Evolutionary conservation across 106 monocot genomes (phyloP), one percentile per base, ranked within the genome.

Genomic region (Acorus calamus): DNA sequence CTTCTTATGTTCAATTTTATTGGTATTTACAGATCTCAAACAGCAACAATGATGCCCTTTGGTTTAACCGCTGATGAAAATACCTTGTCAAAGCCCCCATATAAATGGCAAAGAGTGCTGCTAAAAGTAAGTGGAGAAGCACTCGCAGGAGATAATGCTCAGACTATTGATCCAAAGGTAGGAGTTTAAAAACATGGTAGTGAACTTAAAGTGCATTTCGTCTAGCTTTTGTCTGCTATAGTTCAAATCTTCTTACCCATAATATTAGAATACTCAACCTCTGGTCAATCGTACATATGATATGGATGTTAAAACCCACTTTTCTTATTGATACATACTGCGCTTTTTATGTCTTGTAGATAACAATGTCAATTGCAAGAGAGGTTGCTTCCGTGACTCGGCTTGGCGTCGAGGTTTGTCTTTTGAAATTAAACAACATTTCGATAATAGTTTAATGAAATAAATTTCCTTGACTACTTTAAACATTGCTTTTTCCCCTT

Each of bases 81-180:
- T n/a, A 63, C 84, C 7, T 67, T 62, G 64, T 57, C 53, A 28
- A 84, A 72, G 46, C 63, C 71, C 4, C 65, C 74, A 51, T 70
- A 80, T 66, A 84, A 74, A 71, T 96, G 94, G 94, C 73, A 75
- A 56, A 90, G 94, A 67, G 90, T 96, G 42, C 72, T 96, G 57
- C 72, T 96, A 44, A 96, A 96, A 84, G 87, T 96, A 56, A 96
- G 94, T 46, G 90, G 94, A 14, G 94, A 90, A 83, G 94, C 94
- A 51, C 90, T 96, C 60, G 94, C 94, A 63, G 94, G 90, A 52
- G 87, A 96, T 66, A 79, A 74, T 53, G 72, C 53, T 8, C 79
- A 90, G 70, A 96, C 82, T 71, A 96, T 96, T 59, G 94, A 96
- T 71, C 94, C 94, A 4, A 94, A 84, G 86, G 94, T 94, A 52